Evolutionary conservation across 176 grass and related monocot species (phyloP).

Genomic region (Hyparrhenia diplandra): DNA sequence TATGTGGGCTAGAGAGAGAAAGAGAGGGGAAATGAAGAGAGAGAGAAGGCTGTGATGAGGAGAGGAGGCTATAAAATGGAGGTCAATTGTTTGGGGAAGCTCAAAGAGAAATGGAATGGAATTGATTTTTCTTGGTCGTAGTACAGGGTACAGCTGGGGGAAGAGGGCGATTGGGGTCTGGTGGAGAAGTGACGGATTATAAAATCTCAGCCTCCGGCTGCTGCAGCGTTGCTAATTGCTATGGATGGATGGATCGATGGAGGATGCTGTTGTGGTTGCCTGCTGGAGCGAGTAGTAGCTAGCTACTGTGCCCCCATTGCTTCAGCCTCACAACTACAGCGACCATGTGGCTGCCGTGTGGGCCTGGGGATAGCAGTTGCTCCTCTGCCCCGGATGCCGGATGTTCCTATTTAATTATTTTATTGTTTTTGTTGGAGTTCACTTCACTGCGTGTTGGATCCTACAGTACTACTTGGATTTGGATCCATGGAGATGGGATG

Average conservation of each 20-base stretch:
- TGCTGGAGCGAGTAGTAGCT: not conserved
- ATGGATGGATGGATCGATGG: no score
- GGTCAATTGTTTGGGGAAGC: conserved; percentile 38
- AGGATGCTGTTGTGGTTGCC: not conserved
- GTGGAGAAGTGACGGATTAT: conserved; percentile 29
- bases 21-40: not conserved
- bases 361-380: conserved; percentile 12
- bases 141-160: conserved; percentile 11
- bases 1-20: not conserved
- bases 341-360: not conserved
- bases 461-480: not conserved
- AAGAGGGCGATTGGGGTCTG: conserved; percentile 23
- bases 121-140: not conserved
- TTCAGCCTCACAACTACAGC: conserved; percentile 26
- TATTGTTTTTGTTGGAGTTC: not conserved
- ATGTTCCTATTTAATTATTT: not conserved
- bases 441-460: not conserved
- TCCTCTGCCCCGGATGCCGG: not conserved
- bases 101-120: not conserved
- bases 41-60: conserved; percentile 6
- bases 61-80: conserved; percentile 33
- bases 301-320: conserved; percentile 13
- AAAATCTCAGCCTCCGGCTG: not conserved
- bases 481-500: not conserved
- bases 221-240: not conserved